These are phyloP conservation scores for Platanthera zijinensis DNA, from an alignment of 106 monocot species.

Conservation along the genomic window DNA sequence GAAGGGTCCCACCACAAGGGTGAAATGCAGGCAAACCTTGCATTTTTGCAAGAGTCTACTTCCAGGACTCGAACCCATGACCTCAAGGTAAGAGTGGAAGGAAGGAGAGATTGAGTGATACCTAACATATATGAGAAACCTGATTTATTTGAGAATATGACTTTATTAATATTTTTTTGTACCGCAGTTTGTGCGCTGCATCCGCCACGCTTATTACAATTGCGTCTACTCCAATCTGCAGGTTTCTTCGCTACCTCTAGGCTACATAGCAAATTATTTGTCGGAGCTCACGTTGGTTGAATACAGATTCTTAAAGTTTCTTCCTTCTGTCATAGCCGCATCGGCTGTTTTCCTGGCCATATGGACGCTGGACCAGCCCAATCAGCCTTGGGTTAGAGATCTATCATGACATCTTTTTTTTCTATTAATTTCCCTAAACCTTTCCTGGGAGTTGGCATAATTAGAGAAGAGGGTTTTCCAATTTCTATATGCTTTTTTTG, in stretches of 20 bases:
- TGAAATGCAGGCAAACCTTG: no score
- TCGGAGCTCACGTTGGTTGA: constrained; percentile 85
- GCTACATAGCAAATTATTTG: constrained; percentile 71
- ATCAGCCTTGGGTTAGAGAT: constrained; percentile 53
- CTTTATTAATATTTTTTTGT: not conserved
- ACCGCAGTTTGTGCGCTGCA: not conserved
- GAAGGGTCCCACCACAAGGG: no score
- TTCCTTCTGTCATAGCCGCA: constrained; percentile 70
- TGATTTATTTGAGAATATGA: not conserved
- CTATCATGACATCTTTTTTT: no score
- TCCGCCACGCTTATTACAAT: not conserved
- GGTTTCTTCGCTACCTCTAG: constrained; percentile 35
- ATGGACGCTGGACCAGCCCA: constrained; percentile 74
- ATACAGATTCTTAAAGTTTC: constrained; percentile 62
- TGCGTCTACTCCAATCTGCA: constrained; percentile 12
- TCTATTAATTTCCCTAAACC: no score
- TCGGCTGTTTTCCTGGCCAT: constrained; percentile 75
- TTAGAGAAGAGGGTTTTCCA: no score
- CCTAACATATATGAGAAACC: not conserved
- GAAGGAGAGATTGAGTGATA: no score
- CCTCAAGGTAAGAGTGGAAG: no score
- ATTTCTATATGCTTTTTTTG: no score
- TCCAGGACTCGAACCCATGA: no score
- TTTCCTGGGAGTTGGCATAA: no score
- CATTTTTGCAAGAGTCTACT: no score